These are phyloP conservation scores for Clavispora carvajalis DNA, from an alignment of 805 yeast genomes.

Conservation along the genomic window DNA sequence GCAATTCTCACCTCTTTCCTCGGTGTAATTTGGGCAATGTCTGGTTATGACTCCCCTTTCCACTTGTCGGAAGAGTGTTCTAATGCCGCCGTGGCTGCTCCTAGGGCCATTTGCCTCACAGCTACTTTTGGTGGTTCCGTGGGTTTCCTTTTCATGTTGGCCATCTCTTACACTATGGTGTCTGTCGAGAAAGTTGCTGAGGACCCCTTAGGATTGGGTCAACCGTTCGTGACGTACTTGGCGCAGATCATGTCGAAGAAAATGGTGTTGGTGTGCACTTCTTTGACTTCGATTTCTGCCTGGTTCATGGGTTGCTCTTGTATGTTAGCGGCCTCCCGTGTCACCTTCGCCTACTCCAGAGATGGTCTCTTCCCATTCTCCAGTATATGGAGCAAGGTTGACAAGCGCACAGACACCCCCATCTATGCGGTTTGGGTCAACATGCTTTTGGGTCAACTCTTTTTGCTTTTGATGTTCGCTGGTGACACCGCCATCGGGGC, in stretches of 20 bases:
- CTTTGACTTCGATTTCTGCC: conserved; percentile 39
- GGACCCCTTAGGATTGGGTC: conserved; percentile 47
- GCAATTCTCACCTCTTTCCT: conserved; percentile 52
- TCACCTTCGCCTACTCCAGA: conserved; percentile 61
- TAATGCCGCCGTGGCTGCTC: conserved; percentile 59
- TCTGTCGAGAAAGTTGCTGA: conserved; percentile 42
- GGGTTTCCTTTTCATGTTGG: conserved; percentile 55
- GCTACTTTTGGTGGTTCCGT: conserved; percentile 49
- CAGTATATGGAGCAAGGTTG: conserved; percentile 43
- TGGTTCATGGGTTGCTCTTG: conserved; percentile 54
- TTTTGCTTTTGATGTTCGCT: conserved; percentile 54
- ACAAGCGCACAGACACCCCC: conserved; percentile 53
- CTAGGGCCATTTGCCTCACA: conserved; percentile 61
- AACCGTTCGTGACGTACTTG: conserved; percentile 55
- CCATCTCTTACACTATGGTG: conserved; percentile 57
- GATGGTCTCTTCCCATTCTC: conserved; percentile 65
- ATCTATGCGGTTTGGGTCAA: conserved; percentile 61
- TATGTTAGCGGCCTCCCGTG: conserved; percentile 63
- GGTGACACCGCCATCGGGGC: conserved; percentile 66
- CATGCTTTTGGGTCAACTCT: conserved; percentile 48
- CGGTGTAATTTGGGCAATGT: conserved; percentile 69
- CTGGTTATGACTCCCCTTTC: conserved; percentile 72
- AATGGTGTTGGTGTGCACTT: conserved; percentile 38
- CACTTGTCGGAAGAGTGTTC: conserved; percentile 70
- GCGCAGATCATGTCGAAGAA: conserved; percentile 42